Evolutionary conservation across 352 stramenopile genomes (phyloP).

Genomic region (Phytophthora meadii): DNA sequence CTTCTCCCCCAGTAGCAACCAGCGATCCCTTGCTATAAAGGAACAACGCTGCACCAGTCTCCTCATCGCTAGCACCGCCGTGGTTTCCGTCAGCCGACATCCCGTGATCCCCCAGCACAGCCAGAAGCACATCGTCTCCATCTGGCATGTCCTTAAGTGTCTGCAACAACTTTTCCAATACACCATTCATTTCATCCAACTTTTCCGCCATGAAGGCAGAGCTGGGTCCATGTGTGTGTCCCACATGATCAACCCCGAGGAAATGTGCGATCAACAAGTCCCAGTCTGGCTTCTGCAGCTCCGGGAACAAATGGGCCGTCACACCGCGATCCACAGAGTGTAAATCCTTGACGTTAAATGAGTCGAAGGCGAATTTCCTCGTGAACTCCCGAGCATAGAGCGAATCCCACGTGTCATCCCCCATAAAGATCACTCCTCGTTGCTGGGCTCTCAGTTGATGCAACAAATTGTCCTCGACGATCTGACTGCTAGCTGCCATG

Average conservation of each 20-base stretch:
- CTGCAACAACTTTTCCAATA: conserved; percentile 81
- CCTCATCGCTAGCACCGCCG: conserved; percentile 95
- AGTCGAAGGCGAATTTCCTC: conserved; percentile 94
- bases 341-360: conserved; percentile 98
- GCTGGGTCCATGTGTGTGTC: conserved; percentile 96
- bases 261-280: conserved; percentile 89
- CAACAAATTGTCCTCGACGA: conserved; percentile 97
- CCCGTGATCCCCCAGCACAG: conserved; percentile 98
- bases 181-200: conserved; percentile 95
- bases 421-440: conserved; percentile 94
- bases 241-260: conserved; percentile 97
- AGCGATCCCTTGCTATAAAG: conserved; percentile 81
- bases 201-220: conserved; percentile 95
- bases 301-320: conserved; percentile 68
- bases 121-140: conserved; percentile 86
- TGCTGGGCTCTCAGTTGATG: conserved; percentile 74
- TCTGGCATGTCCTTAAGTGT: conserved; percentile 54
- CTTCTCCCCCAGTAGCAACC: conserved; percentile 15
- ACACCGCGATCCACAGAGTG: conserved; percentile 98
- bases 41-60: conserved; percentile 96
- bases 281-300: conserved; percentile 74
- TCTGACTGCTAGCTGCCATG: conserved; percentile 87
- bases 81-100: conserved; percentile 99
- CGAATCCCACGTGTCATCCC: conserved; percentile 98
- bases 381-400: conserved; percentile 94